Evolutionary conservation across 2,329 filamentous ascomycete species (phyloP).

Genomic region (Orbilia quercus): DNA sequence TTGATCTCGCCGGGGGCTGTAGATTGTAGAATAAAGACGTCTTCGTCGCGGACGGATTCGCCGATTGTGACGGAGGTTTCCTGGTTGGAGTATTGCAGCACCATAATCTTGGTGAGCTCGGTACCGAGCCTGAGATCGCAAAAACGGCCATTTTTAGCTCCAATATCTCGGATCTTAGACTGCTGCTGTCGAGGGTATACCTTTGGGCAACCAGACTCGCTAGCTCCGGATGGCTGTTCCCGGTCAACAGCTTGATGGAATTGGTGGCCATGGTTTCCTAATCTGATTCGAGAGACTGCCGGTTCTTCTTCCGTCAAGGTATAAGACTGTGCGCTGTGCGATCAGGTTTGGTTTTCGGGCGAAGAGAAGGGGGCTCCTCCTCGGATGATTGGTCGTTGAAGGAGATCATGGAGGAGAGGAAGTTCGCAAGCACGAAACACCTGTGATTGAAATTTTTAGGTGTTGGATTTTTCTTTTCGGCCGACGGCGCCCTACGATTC

Average conservation of each 20-base stretch:
- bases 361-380: slow-evolving; percentile 49
- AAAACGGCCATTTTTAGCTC: slow-evolving; percentile 13
- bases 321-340: not conserved
- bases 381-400: slow-evolving; percentile 47
- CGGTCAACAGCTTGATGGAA: slow-evolving; percentile 79
- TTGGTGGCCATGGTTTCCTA: slow-evolving; percentile 72
- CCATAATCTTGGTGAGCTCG: slow-evolving; percentile 75
- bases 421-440: slow-evolving; percentile 3
- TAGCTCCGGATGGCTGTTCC: slow-evolving; percentile 78
- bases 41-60: slow-evolving; percentile 95
- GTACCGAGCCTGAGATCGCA: slow-evolving; percentile 70
- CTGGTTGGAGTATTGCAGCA: slow-evolving; percentile 86
- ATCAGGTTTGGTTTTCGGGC: slow-evolving; percentile 7
- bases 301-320: slow-evolving; percentile 4
- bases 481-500: not conserved
- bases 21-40: slow-evolving; percentile 96
- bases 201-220: slow-evolving; percentile 73
- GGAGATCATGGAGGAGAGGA: slow-evolving; percentile 42
- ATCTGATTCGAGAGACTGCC: not conserved
- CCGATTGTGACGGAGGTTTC: slow-evolving; percentile 92
- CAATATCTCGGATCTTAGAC: not conserved
- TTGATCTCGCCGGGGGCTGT: slow-evolving; percentile 91
- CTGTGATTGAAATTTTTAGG: slow-evolving; percentile 31
- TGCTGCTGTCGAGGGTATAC: slow-evolving; percentile 15
- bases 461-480: slow-evolving; percentile 55